Percentiles rank a stretch among this genome's conserved stretches.
phyloP scores from a whole-genome alignment of 2,329 filamentous ascomycete genomes.

The Fusarium metavorans region DNA sequence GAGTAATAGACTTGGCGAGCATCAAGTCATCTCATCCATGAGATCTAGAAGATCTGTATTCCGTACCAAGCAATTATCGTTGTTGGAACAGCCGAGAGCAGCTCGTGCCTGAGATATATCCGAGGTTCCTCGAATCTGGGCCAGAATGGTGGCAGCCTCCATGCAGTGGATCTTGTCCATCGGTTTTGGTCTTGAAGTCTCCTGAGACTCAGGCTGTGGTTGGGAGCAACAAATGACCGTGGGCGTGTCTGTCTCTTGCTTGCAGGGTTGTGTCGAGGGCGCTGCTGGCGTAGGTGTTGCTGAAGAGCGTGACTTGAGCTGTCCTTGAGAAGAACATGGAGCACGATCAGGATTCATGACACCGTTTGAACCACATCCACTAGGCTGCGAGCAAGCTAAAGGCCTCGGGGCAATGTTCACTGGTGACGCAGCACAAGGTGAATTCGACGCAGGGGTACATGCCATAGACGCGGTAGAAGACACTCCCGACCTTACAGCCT shows the following conservation, averaged over 20 bases:
- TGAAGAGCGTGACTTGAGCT: background rate
- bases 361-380: background rate
- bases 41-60: conserved; percentile 51
- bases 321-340: background rate
- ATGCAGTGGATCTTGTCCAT: conserved; percentile 42
- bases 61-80: conserved; percentile 48
- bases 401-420: conserved; percentile 8
- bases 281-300: background rate
- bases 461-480: background rate
- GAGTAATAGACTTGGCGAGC: background rate
- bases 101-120: conserved; percentile 44
- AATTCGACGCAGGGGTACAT: conserved; percentile 15
- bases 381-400: background rate
- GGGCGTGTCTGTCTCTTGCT: background rate
- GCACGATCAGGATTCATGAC: background rate
- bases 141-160: conserved; percentile 50
- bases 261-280: background rate
- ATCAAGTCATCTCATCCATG: conserved; percentile 47
- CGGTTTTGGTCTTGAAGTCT: background rate
- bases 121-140: conserved; percentile 53
- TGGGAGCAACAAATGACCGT: background rate
- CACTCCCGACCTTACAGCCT: background rate
- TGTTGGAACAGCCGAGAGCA: conserved; percentile 45
- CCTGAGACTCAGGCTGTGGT: background rate
- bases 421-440: conserved; percentile 22